Evolutionary conservation across 495 filamentous ascomycete species (phyloP).

Genomic region (Aspergillus panamensis): DNA sequence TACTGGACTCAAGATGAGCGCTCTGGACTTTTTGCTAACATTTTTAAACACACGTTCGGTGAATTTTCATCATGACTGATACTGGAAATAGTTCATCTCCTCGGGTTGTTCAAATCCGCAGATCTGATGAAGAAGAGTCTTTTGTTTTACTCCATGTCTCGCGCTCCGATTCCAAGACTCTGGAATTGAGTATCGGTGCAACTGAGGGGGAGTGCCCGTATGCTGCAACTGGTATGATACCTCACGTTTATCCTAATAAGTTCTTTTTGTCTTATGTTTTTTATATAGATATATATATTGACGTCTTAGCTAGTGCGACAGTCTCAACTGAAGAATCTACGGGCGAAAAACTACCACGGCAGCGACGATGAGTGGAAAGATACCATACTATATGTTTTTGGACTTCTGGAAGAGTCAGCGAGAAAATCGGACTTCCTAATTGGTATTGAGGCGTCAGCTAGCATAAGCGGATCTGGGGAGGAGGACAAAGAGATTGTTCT

Average conservation of each 20-base stretch:
- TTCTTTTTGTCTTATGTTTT: neutral
- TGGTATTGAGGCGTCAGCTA: conserved; percentile 39
- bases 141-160: conserved; percentile 58
- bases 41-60: too few relatives aligned
- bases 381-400: conserved; percentile 41
- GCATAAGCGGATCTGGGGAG: conserved; percentile 27
- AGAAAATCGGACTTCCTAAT: conserved; percentile 14
- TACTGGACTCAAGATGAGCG: too few relatives aligned
- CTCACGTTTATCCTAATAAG: neutral
- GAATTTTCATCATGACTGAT: conserved; percentile 10
- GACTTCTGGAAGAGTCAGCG: conserved; percentile 17
- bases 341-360: conserved; percentile 52
- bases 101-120: conserved; percentile 52
- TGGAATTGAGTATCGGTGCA: conserved; percentile 62
- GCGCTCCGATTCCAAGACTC: conserved; percentile 38
- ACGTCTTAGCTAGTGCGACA: conserved; percentile 41
- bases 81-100: conserved; percentile 17
- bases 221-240: conserved; percentile 47
- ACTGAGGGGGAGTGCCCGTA: conserved; percentile 68
- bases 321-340: conserved; percentile 40
- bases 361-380: conserved; percentile 55
- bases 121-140: conserved; percentile 48
- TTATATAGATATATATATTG: neutral
- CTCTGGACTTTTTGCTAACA: too few relatives aligned
- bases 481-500: conserved; percentile 43